Evolutionary conservation across 2,329 filamentous ascomycete species (phyloP), one percentile per base, ranked within the genome.

Genomic region (Penicillium corylophilum): DNA sequence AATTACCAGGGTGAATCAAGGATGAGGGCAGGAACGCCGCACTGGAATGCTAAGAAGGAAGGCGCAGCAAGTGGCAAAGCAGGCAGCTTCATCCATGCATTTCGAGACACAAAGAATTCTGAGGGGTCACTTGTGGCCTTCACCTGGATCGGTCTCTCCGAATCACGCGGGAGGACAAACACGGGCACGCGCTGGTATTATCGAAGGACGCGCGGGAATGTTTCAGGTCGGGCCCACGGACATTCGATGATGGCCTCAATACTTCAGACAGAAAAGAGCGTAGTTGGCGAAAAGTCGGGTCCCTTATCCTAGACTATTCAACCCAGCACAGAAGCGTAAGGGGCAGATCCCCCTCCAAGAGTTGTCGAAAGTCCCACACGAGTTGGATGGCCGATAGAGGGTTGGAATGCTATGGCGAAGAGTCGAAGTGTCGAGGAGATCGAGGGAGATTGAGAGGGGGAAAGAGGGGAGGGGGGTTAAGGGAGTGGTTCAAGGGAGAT

Each of bases 31-130:
- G 50, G 55, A 51, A 57, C 43, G 28, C 40, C 28, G 22, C 53
- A 47, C 52, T 64, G 66, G 66, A 69, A 69, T 69, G 65, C 52
- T 64, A 47, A 22, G 35, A 10, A 38, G 57, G 54, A 60, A 60
- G 59, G 58, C 49, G 49, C 50, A 52, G 57, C 54, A 50, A 55
- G 60, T 56, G 53, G 59, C 56, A 56, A 56, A 56, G 50, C 51
- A 54, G 29, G 29, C 53, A 59, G 41, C 51, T 57, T 69, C 63
- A 70, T 53, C 60, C 59, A 59, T 51, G 59, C 62, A 61, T 63
- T 51, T 48, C 57, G 56, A 61, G 50, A 45, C 46, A 48, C 38
- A 40, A 53, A 50, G 47, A 54, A 56, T 57, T 60, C 53, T 40
- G 44, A 36, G 16, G 9, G 16, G 18, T 36, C 16, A 36, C 35